phyloP scores from a whole-genome alignment of 2,329 filamentous ascomycete species.

The Conoideocrella luteorostrata region DNA sequence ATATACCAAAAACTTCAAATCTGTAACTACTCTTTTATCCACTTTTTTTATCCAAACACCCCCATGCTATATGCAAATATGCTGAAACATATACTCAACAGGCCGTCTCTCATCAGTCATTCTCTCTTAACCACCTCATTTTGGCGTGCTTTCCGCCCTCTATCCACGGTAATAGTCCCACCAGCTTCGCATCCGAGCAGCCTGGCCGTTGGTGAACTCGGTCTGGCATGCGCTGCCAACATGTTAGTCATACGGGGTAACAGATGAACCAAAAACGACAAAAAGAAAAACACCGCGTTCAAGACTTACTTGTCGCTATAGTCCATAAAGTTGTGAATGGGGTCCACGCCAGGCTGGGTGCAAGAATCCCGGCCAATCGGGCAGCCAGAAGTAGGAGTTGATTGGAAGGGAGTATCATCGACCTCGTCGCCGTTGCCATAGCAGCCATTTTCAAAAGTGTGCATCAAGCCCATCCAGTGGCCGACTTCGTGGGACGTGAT shows the following conservation, averaged over 20 bases:
- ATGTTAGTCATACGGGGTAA: neutral
- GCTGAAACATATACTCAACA: no score
- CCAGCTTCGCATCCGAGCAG: neutral
- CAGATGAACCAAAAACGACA: neutral
- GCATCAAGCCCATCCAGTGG: conserved; percentile 36
- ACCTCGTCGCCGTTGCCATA: conserved; percentile 29
- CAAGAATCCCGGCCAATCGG: conserved; percentile 25
- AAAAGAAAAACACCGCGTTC: no score
- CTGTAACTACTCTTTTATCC: no score
- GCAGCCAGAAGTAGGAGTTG: conserved; percentile 26
- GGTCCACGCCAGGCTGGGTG: conserved; percentile 16
- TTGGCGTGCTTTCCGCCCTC: no score
- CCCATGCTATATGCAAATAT: no score
- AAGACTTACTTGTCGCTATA: conserved; percentile 21
- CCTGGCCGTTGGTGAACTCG: neutral
- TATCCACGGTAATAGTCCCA: no score
- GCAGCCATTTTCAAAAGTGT: conserved; percentile 33
- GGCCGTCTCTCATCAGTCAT: no score
- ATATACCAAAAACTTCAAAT: no score
- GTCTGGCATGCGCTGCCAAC: neutral
- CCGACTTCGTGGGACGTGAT: conserved; percentile 30
- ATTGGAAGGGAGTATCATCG: conserved; percentile 33
- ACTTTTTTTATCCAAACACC: no score
- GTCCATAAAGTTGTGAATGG: conserved; percentile 24
- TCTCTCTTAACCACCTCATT: no score